A percentile compares a stretch with the other conserved stretches of the same genome.
Evolutionary conservation across 2,329 filamentous ascomycete species (phyloP).

Genomic region (Cadophora sp.): DNA sequence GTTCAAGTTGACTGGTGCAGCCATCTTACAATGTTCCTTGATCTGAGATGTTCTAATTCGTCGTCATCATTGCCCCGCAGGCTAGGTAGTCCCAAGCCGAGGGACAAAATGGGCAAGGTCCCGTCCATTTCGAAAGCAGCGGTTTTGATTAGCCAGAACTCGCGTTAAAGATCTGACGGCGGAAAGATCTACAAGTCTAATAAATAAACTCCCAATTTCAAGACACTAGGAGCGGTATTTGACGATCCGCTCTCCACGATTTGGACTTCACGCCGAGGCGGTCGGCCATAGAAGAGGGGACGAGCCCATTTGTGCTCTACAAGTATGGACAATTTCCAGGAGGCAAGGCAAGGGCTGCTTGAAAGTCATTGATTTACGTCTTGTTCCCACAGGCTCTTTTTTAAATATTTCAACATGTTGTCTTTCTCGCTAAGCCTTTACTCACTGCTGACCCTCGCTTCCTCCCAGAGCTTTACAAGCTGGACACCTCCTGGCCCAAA

Average conservation of each 20-base stretch:
- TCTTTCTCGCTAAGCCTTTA: slow-evolving; percentile 7
- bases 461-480: slow-evolving; percentile 25
- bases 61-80: slow-evolving; percentile 7
- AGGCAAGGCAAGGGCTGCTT: no score
- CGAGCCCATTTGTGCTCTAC: not conserved
- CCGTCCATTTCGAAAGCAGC: slow-evolving; percentile 16
- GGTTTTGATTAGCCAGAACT: slow-evolving; percentile 12
- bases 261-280: slow-evolving; percentile 1
- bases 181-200: slow-evolving; percentile 18
- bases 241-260: slow-evolving; percentile 11
- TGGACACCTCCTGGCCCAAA: slow-evolving; percentile 30
- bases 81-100: not conserved
- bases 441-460: slow-evolving; percentile 11
- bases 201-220: not conserved
- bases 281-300: not conserved
- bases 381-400: not conserved
- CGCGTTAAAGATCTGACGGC: not conserved
- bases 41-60: no score
- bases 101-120: not conserved
- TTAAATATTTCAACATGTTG: slow-evolving; percentile 7
- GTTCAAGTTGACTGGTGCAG: no score
- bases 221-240: slow-evolving; percentile 3
- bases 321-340: slow-evolving; percentile 1
- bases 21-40: not conserved
- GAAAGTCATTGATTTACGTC: not conserved